A percentile compares a stretch with the other conserved stretches of the same genome.
Conservation (phyloP, 352 stramenopile genomes). For the Plasmopara viticola region DNA sequence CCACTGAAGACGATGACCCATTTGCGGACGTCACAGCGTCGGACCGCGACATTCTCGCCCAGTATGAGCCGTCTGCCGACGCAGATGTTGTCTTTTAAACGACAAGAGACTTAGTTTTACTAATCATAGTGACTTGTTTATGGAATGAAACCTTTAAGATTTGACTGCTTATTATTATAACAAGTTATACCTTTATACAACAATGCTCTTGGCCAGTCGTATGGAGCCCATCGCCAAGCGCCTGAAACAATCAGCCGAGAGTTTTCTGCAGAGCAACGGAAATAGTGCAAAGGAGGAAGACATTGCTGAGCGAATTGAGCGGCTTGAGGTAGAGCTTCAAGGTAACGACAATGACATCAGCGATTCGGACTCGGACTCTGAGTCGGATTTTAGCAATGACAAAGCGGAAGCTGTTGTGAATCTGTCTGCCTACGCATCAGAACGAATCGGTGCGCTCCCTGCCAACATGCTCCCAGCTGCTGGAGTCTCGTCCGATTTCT, state of each 20-base stretch:
- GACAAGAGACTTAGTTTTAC: neutral
- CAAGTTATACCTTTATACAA: too few relatives aligned
- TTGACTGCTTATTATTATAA: too few relatives aligned
- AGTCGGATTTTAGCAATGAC: slow-evolving; percentile 20
- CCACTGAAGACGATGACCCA: slow-evolving; percentile 42
- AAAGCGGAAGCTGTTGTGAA: slow-evolving; percentile 39
- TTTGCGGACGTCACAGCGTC: slow-evolving; percentile 65
- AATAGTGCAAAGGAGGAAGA: slow-evolving; percentile 29
- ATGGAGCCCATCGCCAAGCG: slow-evolving; percentile 83
- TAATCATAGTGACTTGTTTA: too few relatives aligned
- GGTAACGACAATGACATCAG: slow-evolving; percentile 24
- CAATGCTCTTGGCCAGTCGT: neutral
- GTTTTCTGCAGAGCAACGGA: slow-evolving; percentile 30
- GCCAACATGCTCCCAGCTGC: slow-evolving; percentile 43
- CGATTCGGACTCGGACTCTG: slow-evolving; percentile 23
- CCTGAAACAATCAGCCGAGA: slow-evolving; percentile 70
- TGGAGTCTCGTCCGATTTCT: slow-evolving; percentile 18
- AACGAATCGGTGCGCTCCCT: slow-evolving; percentile 60
- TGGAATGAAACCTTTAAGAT: too few relatives aligned
- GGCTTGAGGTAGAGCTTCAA: slow-evolving; percentile 65
- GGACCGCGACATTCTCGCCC: slow-evolving; percentile 74
- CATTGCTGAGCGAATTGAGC: slow-evolving; percentile 58
- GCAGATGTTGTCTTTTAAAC: slow-evolving; percentile 77
- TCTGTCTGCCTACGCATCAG: slow-evolving; percentile 56
- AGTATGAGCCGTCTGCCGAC: slow-evolving; percentile 68